Percentiles rank a stretch among this genome's conserved stretches.
These are phyloP conservation scores for Eucalyptus cloeziana DNA, from an alignment of 345 rosid species.

Conservation along the genomic window DNA sequence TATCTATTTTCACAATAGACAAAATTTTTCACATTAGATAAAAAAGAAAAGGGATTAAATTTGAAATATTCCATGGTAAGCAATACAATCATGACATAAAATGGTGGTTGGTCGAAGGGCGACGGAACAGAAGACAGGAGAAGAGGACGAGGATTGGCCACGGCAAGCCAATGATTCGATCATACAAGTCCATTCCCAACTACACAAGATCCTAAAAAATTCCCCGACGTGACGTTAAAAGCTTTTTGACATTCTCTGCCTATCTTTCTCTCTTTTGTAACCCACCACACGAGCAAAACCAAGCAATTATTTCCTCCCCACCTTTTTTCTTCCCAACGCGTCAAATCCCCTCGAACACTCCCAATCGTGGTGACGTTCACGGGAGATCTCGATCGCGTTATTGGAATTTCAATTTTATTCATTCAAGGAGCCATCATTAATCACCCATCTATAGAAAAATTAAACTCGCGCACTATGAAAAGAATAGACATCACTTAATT, in stretches of 20 bases:
- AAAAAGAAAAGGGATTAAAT: not conserved
- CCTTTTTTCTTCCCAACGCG: not conserved
- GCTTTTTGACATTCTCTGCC: not conserved
- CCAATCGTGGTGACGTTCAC: not conserved
- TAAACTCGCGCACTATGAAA: not conserved
- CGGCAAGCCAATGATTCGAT: not conserved
- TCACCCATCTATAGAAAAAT: not conserved
- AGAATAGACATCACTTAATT: not conserved
- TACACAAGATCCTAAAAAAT: not conserved
- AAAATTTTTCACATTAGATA: not conserved
- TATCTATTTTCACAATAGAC: rapidly evolving
- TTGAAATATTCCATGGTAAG: not conserved
- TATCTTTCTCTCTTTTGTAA: not conserved
- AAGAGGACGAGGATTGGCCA: not conserved
- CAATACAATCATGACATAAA: not conserved
- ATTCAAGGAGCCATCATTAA: not conserved
- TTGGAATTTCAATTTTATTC: not conserved
- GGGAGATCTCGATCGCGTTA: not conserved
- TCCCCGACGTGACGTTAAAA: not conserved
- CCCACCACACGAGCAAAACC: not conserved
- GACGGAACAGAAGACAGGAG: not conserved
- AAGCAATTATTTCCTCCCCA: not conserved
- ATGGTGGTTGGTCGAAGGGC: not conserved
- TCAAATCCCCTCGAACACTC: not conserved
- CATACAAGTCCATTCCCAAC: not conserved